A percentile compares a stretch with the other conserved stretches of the same genome.
These are phyloP conservation scores for Pyricularia sp. DNA, from an alignment of 2,329 filamentous ascomycete species.

Conservation along the genomic window DNA sequence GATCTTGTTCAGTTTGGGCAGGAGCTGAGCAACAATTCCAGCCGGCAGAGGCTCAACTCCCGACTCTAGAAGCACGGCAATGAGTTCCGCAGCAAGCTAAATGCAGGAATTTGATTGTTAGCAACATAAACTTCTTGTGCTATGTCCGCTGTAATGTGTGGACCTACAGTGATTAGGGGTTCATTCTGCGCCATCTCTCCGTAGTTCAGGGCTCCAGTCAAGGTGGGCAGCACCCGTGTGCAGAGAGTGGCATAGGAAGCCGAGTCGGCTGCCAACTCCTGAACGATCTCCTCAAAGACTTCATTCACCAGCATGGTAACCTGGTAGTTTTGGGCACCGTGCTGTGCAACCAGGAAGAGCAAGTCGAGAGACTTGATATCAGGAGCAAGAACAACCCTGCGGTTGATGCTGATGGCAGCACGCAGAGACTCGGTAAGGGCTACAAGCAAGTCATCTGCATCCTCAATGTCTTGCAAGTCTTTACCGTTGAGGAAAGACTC, in stretches of 20 bases:
- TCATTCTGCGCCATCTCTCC: constrained; percentile 78
- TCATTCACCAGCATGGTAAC: constrained; percentile 81
- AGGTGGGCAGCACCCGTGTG: constrained; percentile 73
- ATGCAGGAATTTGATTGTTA: neutral
- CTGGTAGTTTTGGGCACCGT: constrained; percentile 85
- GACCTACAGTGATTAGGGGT: constrained; percentile 62
- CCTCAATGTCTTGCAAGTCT: constrained; percentile 73
- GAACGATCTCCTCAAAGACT: constrained; percentile 81
- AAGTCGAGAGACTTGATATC: constrained; percentile 69
- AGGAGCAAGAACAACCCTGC: constrained; percentile 61
- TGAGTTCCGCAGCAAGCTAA: constrained; percentile 66
- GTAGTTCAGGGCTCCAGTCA: constrained; percentile 84
- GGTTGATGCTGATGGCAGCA: constrained; percentile 72
- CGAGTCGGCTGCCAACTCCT: constrained; percentile 49
- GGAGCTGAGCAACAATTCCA: constrained; percentile 73
- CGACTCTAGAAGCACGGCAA: constrained; percentile 72
- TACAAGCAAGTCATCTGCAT: constrained; percentile 86
- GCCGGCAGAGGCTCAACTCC: constrained; percentile 76
- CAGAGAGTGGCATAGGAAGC: constrained; percentile 72
- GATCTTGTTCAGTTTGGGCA: constrained; percentile 79
- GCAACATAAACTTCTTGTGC: neutral
- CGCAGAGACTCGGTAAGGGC: constrained; percentile 81
- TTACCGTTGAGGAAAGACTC: constrained; percentile 69
- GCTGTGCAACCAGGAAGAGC: constrained; percentile 81
- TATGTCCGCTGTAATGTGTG: neutral